Evolutionary conservation across 2,329 filamentous ascomycete species (phyloP), one percentile per base, ranked within the genome.

Genomic region (Colletotrichum sp.): DNA sequence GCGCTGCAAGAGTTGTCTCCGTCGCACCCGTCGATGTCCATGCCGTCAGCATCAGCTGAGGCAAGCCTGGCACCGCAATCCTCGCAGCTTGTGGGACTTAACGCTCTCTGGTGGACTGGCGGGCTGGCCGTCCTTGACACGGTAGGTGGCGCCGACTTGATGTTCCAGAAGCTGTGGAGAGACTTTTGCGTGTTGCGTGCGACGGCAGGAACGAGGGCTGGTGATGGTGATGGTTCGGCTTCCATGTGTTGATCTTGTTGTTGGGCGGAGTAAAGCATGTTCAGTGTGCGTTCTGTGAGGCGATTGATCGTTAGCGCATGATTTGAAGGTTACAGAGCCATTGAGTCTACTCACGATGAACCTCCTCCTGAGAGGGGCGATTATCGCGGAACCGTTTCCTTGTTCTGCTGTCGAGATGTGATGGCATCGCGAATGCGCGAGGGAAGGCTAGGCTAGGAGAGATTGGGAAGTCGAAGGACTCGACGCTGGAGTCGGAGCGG

Each of bases 101-200:
- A 72, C 8, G 82, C 66, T 3, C 80, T 94, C 85, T 98, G 94
- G 81, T 98, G 95, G 78, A 83, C 89, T 80, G 79, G 89, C 79
- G 82, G 78, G 2, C 80, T 79, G 0, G 84, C 79, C 1, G 78
- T 75, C 4, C 80, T 78, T 6, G 80, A 80, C 0, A 82, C 66
- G 15, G 79, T 77, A 7, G 87, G 81, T 0, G 84, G 81, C 0
- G 85, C 81, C 0, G 85, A 84, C 3, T 85, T 87, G 16, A 93
- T 86, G n/a, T 87, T 87, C 91, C 91, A 93, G 83, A 93, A 93
- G 55, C 85, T 89, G 81, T 93, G 91, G 0, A 93, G 85, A 0
- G 89, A 92, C 6, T 87, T 85, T 81, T 93, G 91, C 26, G 71
- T 81, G 65, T 52, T 52, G 63, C 62, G 24, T 49, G 68, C 15